Evolutionary conservation across 108 stramenopile species (phyloP).

Genomic region (Stephanodiscus triporus): DNA sequence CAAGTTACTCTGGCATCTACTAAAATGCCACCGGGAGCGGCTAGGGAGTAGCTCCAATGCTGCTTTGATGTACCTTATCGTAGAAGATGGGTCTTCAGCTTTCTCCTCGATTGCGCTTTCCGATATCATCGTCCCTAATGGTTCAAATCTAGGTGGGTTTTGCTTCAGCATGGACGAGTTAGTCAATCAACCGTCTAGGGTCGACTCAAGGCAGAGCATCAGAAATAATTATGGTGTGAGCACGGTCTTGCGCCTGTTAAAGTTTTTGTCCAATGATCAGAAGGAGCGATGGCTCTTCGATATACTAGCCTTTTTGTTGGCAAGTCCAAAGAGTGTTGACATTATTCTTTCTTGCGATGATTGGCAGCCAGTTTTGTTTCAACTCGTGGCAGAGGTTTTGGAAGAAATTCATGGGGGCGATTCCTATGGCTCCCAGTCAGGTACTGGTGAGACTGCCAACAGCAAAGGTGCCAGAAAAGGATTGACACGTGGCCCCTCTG

Average conservation of each 20-base stretch:
- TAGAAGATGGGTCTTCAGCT: constrained; percentile 43
- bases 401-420: constrained; percentile 59
- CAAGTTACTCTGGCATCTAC: constrained; percentile 80
- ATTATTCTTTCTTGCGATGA: constrained; percentile 58
- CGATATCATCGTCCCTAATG: constrained; percentile 45
- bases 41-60: constrained; percentile 54
- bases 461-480: constrained; percentile 1
- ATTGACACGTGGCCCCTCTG: neutral
- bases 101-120: constrained; percentile 39
- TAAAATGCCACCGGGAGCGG: constrained; percentile 69
- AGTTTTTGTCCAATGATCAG: constrained; percentile 63
- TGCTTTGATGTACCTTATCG: constrained; percentile 61
- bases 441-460: constrained; percentile 2
- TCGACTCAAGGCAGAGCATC: constrained; percentile 35
- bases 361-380: constrained; percentile 83
- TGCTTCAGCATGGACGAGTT: constrained; percentile 24
- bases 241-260: constrained; percentile 68
- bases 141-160: constrained; percentile 32
- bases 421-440: constrained; percentile 3
- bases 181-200: constrained; percentile 13
- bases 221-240: constrained; percentile 55
- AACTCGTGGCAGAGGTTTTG: constrained; percentile 71
- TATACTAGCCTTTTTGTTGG: constrained; percentile 50
- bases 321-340: constrained; percentile 40
- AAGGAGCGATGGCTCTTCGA: constrained; percentile 73